phyloP scores from a whole-genome alignment of 345 rosid species.

The Erodium maritimum region DNA sequence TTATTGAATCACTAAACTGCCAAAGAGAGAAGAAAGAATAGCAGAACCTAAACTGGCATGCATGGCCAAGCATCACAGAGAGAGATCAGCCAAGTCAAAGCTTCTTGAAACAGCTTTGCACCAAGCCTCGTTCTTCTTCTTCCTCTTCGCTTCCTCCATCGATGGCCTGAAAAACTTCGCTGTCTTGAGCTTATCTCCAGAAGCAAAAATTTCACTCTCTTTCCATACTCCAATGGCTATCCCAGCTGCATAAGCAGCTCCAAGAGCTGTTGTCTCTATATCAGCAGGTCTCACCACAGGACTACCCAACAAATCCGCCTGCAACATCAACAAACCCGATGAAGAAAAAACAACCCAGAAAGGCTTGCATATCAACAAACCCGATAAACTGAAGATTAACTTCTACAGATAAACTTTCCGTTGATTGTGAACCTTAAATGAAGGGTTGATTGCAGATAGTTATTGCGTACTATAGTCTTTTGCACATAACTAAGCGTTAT shows the following conservation, averaged over 20 bases:
- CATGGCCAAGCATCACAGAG: slow-evolving; percentile 18
- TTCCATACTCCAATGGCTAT: slow-evolving; percentile 79
- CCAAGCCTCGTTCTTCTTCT: slow-evolving; percentile 76
- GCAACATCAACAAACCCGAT: too few species aligned
- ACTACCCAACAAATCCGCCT: slow-evolving; percentile 91
- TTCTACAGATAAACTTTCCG: too few species aligned
- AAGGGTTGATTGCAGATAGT: too few species aligned
- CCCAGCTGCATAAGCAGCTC: slow-evolving; percentile 98
- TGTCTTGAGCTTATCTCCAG: slow-evolving; percentile 31
- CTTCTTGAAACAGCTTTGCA: slow-evolving; percentile 73
- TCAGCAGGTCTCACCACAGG: slow-evolving; percentile 85
- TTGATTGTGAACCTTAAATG: neutral
- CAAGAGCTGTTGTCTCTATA: slow-evolving; percentile 86
- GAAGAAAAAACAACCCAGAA: too few species aligned
- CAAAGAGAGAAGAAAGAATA: too few species aligned
- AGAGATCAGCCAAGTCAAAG: slow-evolving; percentile 64
- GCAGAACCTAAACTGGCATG: too few species aligned
- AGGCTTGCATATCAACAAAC: too few species aligned
- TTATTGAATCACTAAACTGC: neutral
- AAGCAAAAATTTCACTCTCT: slow-evolving; percentile 50
- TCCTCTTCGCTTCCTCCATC: slow-evolving; percentile 37
- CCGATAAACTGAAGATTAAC: too few species aligned
- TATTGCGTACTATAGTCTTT: too few species aligned
- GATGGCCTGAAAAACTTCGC: slow-evolving; percentile 38
- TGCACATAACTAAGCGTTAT: too few species aligned